Evolutionary conservation across 345 rosid genomes (phyloP).

Genomic region (Populus tremula): DNA sequence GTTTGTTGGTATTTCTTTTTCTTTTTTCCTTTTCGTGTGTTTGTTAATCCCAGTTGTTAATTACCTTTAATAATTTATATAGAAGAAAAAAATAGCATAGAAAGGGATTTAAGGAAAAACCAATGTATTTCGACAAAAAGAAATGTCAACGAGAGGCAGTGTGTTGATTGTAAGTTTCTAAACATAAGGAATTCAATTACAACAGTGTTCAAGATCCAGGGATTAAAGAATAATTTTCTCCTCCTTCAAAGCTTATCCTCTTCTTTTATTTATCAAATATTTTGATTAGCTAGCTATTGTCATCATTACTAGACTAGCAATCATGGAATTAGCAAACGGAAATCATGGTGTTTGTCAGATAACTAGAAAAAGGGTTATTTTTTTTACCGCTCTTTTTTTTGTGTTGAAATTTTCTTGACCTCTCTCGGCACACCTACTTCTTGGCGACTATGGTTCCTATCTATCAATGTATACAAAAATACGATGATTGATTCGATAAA

Average conservation of each 20-base stretch:
- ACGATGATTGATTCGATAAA: too few relatives aligned
- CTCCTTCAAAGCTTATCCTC: not conserved
- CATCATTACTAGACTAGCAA: conserved; percentile 7
- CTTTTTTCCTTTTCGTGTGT: too few relatives aligned
- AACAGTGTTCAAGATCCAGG: too few relatives aligned
- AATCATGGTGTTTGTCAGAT: conserved; percentile 14
- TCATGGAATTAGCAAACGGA: conserved; percentile 13
- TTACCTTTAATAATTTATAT: too few relatives aligned
- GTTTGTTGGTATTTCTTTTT: too few relatives aligned
- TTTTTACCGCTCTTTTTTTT: not conserved
- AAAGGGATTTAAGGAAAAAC: too few relatives aligned
- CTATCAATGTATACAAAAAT: not conserved
- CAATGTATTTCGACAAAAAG: too few relatives aligned
- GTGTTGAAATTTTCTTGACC: too few relatives aligned
- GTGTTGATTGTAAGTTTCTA: too few relatives aligned
- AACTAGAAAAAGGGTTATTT: conserved; percentile 3
- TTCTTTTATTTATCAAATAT: not conserved
- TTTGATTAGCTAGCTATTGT: not conserved
- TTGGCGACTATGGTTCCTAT: not conserved
- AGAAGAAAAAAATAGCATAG: not conserved
- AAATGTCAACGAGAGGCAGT: too few relatives aligned
- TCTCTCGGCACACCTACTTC: not conserved
- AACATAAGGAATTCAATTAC: too few relatives aligned
- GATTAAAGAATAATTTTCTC: too few relatives aligned
- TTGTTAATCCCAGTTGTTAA: not conserved